Percentiles rank a stretch among this genome's conserved stretches.
phyloP scores from a whole-genome alignment of 805 yeast genomes.

The Cephaloascus albidus region DNA sequence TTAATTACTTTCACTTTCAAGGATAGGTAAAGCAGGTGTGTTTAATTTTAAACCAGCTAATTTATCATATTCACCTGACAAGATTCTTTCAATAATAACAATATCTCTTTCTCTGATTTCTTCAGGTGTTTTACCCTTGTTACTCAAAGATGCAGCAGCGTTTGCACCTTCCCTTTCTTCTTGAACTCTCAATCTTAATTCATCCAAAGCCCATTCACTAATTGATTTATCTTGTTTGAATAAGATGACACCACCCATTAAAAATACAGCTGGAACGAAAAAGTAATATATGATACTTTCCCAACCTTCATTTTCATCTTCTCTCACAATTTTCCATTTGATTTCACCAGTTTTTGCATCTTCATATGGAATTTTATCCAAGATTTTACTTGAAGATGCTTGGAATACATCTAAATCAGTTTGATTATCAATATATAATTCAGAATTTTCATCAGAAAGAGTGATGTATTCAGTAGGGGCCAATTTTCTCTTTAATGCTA shows the following conservation, averaged over 20 bases:
- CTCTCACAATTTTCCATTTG: constrained; percentile 71
- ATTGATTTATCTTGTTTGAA: constrained; percentile 42
- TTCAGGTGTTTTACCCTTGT: constrained; percentile 40
- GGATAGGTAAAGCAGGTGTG: constrained; percentile 13
- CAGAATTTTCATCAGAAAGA: constrained; percentile 35
- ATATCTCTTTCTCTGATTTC: constrained; percentile 65
- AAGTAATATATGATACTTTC: constrained; percentile 64
- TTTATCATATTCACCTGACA: constrained; percentile 78
- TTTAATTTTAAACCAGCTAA: constrained; percentile 49
- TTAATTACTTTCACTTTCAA: neutral
- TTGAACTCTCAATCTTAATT: constrained; percentile 65
- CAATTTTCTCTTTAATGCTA: constrained; percentile 49
- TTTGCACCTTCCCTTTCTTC: constrained; percentile 52
- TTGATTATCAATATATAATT: constrained; percentile 54
- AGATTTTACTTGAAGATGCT: constrained; percentile 45
- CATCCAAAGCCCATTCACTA: constrained; percentile 77
- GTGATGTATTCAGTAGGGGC: constrained; percentile 31
- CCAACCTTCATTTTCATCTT: constrained; percentile 79
- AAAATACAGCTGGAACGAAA: constrained; percentile 61
- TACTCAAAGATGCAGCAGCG: constrained; percentile 45
- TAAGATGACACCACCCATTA: constrained; percentile 40
- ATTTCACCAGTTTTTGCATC: constrained; percentile 72
- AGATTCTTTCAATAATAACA: constrained; percentile 69
- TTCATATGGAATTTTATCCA: constrained; percentile 79
- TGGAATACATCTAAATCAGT: constrained; percentile 50